These are phyloP conservation scores for Fusarium oligoseptatum DNA, from an alignment of 2,329 filamentous ascomycete species.

Conservation along the genomic window DNA sequence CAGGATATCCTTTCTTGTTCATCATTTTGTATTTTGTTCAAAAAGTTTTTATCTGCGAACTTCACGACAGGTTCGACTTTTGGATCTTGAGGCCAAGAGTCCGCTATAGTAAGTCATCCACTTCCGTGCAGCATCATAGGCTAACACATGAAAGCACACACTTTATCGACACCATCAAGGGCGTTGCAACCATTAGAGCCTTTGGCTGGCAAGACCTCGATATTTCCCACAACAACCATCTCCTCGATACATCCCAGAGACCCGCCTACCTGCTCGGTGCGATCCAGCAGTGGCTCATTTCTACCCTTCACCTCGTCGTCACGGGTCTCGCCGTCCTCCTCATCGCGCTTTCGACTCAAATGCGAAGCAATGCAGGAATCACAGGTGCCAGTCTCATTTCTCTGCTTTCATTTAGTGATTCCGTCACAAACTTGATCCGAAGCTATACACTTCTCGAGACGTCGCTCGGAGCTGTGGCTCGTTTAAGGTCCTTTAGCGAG, in stretches of 20 bases:
- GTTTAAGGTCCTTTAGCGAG: conserved; percentile 42
- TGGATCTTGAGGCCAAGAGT: conserved; percentile 73
- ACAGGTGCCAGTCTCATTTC: conserved; percentile 56
- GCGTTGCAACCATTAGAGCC: conserved; percentile 68
- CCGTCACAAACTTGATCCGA: conserved; percentile 33
- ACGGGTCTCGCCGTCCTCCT: conserved; percentile 62
- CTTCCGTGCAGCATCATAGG: rapidly evolving
- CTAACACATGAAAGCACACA: conserved; percentile 52
- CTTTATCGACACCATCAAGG: conserved; percentile 69
- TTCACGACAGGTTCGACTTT: conserved; percentile 69
- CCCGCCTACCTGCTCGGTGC: conserved; percentile 70
- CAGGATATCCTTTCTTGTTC: conserved; percentile 64
- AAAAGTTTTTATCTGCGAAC: conserved; percentile 71
- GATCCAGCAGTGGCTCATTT: conserved; percentile 69
- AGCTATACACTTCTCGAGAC: conserved; percentile 44
- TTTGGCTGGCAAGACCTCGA: conserved; percentile 61
- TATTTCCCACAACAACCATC: conserved; percentile 57
- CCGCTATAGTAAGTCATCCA: conserved; percentile 52
- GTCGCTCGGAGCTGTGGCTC: conserved; percentile 38
- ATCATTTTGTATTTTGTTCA: conserved; percentile 64
- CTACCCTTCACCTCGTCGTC: conserved; percentile 65
- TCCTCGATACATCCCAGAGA: conserved; percentile 67
- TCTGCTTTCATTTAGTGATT: conserved; percentile 51
- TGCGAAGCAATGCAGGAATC: conserved; percentile 53
- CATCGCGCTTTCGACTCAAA: conserved; percentile 61